These are phyloP conservation scores for Adansonia rubrostipa DNA, from an alignment of 441 rosid species.

Conservation along the genomic window DNA sequence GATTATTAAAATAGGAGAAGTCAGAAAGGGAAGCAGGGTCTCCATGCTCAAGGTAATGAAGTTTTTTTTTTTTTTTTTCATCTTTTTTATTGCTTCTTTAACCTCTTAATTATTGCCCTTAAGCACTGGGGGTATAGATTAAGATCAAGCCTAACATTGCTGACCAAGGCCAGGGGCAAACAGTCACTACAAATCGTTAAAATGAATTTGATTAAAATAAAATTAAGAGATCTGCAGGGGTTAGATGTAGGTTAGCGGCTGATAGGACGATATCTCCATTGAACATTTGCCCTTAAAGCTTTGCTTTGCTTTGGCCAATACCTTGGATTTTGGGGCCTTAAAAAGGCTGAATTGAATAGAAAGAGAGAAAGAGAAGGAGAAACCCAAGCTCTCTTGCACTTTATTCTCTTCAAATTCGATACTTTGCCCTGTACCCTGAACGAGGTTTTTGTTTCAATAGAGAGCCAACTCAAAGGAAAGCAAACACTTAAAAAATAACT, in stretches of 20 bases:
- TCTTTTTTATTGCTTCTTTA: constrained; percentile 18
- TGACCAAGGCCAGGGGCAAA: constrained; percentile 31
- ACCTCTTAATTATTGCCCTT: neutral
- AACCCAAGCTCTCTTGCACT: constrained; percentile 39
- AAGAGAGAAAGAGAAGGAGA: neutral
- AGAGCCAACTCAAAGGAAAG: constrained; percentile 6
- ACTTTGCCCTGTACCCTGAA: constrained; percentile 60
- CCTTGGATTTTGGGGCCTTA: constrained; percentile 41
- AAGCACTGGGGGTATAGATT: constrained; percentile 18
- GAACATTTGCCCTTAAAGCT: constrained; percentile 27
- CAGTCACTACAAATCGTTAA: neutral
- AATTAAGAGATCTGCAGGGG: constrained; percentile 8
- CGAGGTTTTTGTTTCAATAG: constrained; percentile 53
- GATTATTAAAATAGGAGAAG: constrained; percentile 12
- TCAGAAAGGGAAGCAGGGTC: constrained; percentile 20
- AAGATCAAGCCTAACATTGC: constrained; percentile 28
- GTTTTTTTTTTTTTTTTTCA: neutral
- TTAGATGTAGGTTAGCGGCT: constrained; percentile 17
- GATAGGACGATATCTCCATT: constrained; percentile 39
- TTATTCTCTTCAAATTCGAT: constrained; percentile 68
- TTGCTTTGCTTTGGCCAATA: constrained; percentile 22
- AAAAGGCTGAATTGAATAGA: constrained; percentile 24
- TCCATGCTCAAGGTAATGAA: constrained; percentile 7
- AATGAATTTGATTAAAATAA: neutral
- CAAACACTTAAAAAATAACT: neutral